Evolutionary conservation across 2,329 filamentous ascomycete species (phyloP).

Genomic region (Penicillium verrucosum): DNA sequence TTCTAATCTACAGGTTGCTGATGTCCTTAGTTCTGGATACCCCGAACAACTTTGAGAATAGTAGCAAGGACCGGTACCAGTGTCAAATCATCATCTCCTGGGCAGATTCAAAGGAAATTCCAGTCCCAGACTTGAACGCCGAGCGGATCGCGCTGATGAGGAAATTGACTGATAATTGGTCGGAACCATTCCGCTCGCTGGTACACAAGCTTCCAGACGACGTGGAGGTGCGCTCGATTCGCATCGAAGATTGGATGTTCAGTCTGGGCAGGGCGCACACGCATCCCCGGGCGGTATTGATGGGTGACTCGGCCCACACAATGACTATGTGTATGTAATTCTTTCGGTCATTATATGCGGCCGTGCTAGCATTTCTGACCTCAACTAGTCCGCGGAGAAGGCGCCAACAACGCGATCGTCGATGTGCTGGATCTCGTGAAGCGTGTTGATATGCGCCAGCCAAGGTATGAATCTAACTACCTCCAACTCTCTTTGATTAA

Average conservation of each 20-base stretch:
- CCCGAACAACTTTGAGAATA: constrained; percentile 42
- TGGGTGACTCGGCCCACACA: constrained; percentile 56
- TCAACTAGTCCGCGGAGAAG: constrained; percentile 54
- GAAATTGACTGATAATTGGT: constrained; percentile 46
- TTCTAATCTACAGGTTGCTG: not conserved
- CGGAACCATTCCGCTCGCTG: constrained; percentile 49
- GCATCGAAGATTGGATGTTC: constrained; percentile 49
- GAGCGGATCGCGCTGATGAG: constrained; percentile 47
- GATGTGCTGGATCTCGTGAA: constrained; percentile 50
- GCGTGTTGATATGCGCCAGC: constrained; percentile 20
- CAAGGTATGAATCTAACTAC: constrained; percentile 2
- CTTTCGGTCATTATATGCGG: not conserved
- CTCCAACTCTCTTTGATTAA: not conserved
- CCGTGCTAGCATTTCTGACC: not conserved
- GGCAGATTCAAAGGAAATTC: constrained; percentile 39
- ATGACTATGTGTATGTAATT: constrained; percentile 58
- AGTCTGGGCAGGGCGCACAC: constrained; percentile 34
- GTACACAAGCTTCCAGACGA: constrained; percentile 42
- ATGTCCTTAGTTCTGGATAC: constrained; percentile 47
- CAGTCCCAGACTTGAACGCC: constrained; percentile 41
- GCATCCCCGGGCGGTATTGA: constrained; percentile 45
- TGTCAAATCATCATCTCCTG: constrained; percentile 55
- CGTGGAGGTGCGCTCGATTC: constrained; percentile 46
- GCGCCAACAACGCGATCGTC: constrained; percentile 56
- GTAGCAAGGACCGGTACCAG: constrained; percentile 39